These are phyloP conservation scores for Pyrenophora tritici-repentis DNA, from an alignment of 2,329 filamentous ascomycete species.

Conservation along the genomic window DNA sequence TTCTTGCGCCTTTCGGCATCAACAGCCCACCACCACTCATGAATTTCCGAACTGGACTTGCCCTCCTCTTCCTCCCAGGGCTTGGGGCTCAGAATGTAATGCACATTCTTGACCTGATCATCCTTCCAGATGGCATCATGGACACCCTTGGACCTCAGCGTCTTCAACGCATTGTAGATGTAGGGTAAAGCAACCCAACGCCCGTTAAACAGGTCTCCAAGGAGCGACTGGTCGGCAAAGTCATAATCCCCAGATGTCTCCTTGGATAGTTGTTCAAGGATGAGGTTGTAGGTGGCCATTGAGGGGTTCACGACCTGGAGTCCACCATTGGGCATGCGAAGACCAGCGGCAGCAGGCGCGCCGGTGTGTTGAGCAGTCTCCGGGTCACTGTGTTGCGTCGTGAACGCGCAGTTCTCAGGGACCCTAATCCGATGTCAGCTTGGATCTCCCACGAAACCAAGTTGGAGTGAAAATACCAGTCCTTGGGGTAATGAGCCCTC, in stretches of 20 bases:
- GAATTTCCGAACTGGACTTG: conserved; percentile 53
- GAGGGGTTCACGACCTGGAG: conserved; percentile 66
- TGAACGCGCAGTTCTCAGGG: conserved; percentile 66
- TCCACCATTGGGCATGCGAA: conserved; percentile 65
- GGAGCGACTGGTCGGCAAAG: conserved; percentile 64
- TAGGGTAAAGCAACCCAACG: conserved; percentile 65
- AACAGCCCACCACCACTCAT: conserved; percentile 63
- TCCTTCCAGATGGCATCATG: conserved; percentile 66
- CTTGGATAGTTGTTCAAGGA: conserved; percentile 54
- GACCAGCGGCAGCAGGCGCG: conserved; percentile 55
- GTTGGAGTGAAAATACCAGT: conserved; percentile 60
- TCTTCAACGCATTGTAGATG: conserved; percentile 66
- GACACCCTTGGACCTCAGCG: conserved; percentile 60
- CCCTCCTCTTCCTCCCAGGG: conserved; percentile 63
- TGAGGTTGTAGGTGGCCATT: conserved; percentile 57
- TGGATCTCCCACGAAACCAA: neutral
- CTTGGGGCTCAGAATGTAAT: conserved; percentile 66
- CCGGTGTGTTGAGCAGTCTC: conserved; percentile 58
- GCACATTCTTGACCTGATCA: conserved; percentile 64
- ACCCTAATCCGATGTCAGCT: conserved; percentile 40
- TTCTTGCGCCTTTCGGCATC: conserved; percentile 55
- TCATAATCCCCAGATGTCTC: conserved; percentile 58
- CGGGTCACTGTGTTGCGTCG: conserved; percentile 59
- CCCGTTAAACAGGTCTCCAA: conserved; percentile 62
- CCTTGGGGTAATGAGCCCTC: conserved; percentile 75